Evolutionary conservation across 2,329 filamentous ascomycete genomes (phyloP).

Genomic region (Cladosporium sp.): DNA sequence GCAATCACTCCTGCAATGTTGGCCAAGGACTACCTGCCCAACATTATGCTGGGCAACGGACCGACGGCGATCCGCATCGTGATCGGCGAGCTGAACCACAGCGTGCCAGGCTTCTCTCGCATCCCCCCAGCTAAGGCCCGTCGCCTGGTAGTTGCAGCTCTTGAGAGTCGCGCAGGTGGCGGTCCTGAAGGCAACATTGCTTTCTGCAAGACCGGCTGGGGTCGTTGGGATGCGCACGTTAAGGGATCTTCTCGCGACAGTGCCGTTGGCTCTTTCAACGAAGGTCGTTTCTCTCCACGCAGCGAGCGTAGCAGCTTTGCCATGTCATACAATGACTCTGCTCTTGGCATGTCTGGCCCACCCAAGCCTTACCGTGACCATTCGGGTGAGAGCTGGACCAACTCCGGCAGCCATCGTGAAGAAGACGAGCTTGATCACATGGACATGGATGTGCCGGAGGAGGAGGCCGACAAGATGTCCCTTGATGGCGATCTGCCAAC

Average conservation of each 20-base stretch:
- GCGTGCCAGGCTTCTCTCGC: constrained; percentile 86
- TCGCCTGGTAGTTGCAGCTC: constrained; percentile 84
- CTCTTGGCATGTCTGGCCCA: constrained; percentile 32
- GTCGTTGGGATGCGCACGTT: constrained; percentile 84
- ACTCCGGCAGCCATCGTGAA: constrained; percentile 66
- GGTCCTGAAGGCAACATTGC: constrained; percentile 68
- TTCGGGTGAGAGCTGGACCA: constrained; percentile 63
- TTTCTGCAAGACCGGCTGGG: constrained; percentile 97
- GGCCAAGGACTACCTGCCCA: constrained; percentile 85
- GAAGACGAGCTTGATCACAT: constrained; percentile 52
- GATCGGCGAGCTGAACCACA: constrained; percentile 90
- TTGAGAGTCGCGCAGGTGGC: constrained; percentile 73
- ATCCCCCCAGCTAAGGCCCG: constrained; percentile 89
- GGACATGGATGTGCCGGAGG: constrained; percentile 69
- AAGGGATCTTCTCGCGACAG: constrained; percentile 52
- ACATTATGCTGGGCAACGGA: constrained; percentile 85
- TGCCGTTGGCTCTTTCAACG: constrained; percentile 40
- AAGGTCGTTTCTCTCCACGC: constrained; percentile 47
- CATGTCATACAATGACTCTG: constrained; percentile 36
- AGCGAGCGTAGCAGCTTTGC: constrained; percentile 47
- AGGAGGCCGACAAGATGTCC: constrained; percentile 95
- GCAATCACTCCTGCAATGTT: constrained; percentile 83
- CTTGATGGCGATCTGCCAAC: constrained; percentile 60
- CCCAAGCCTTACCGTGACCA: constrained; percentile 31
- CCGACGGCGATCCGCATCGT: constrained; percentile 92